These are phyloP conservation scores for Raddia guianensis DNA, from an alignment of 176 grass and related monocot genomes.

Conservation along the genomic window DNA sequence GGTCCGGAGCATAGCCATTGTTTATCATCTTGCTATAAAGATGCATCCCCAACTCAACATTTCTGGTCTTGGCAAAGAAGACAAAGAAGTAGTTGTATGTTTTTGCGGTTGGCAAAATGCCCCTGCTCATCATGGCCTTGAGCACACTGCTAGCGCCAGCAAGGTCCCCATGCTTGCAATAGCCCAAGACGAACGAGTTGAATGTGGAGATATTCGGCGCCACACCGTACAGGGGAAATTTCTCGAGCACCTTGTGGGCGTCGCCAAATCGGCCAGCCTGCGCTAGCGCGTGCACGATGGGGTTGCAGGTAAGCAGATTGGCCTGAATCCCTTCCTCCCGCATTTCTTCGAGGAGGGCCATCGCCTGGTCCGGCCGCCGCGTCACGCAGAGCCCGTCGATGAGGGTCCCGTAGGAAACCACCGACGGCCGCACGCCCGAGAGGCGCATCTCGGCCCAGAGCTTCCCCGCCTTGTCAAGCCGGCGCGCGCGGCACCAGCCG, in stretches of 20 bases:
- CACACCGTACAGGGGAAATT: conserved; percentile 75
- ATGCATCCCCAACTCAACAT: conserved; percentile 75
- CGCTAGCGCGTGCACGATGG: conserved; percentile 60
- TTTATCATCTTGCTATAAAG: conserved; percentile 78
- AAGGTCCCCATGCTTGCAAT: conserved; percentile 71
- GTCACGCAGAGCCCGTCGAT: conserved; percentile 66
- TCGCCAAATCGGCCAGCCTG: conserved; percentile 67
- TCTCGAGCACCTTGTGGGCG: conserved; percentile 77
- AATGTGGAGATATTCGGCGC: conserved; percentile 74
- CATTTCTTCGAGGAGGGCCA: conserved; percentile 67
- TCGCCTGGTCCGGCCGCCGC: conserved; percentile 70
- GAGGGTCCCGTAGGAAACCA: conserved; percentile 77
- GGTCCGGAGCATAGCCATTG: conserved; percentile 61
- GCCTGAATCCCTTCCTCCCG: conserved; percentile 46
- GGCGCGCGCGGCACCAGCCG: conserved; percentile 68
- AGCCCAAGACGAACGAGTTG: conserved; percentile 73
- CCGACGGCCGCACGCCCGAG: conserved; percentile 57
- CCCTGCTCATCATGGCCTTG: conserved; percentile 64
- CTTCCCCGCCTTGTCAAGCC: conserved; percentile 57
- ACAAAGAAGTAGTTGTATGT: conserved; percentile 89
- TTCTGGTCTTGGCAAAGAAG: conserved; percentile 59
- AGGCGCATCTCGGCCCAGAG: conserved; percentile 71
- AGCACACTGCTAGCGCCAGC: conserved; percentile 62
- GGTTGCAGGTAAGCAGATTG: conserved; percentile 74
- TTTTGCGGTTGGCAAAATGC: conserved; percentile 64